phyloP scores from a whole-genome alignment of 2,329 filamentous ascomycete genomes.

The Cucurbitaria berberidis region DNA sequence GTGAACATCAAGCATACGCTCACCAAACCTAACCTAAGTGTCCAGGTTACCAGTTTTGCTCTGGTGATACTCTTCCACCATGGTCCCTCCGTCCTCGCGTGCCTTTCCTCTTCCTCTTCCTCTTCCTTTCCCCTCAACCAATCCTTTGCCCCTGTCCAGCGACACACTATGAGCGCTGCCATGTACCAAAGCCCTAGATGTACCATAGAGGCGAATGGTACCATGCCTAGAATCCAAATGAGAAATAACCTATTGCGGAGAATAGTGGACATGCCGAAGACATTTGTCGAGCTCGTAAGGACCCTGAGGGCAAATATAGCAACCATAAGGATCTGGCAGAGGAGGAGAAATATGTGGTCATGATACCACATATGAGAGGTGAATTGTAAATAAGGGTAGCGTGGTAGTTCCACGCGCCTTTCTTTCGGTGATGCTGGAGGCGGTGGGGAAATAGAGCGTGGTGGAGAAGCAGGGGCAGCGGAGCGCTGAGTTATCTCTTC shows the following conservation, averaged over 20 bases:
- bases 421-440: too few relatives aligned
- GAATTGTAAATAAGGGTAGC: conserved; percentile 19
- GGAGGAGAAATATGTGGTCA: conserved; percentile 22
- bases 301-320: conserved; percentile 23
- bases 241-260: conserved; percentile 27
- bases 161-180: conserved; percentile 8
- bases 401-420: not conserved
- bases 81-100: not conserved
- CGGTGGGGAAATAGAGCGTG: too few relatives aligned
- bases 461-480: not conserved
- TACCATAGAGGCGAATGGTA: conserved; percentile 22
- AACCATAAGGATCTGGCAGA: conserved; percentile 23
- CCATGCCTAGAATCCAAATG: conserved; percentile 23
- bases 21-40: conserved; percentile 15
- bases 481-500: not conserved
- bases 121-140: conserved; percentile 14
- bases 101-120: not conserved
- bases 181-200: conserved; percentile 27
- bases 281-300: conserved; percentile 13
- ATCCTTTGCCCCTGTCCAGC: not conserved
- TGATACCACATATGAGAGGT: conserved; percentile 21
- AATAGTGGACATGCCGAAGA: conserved; percentile 27
- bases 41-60: conserved; percentile 17
- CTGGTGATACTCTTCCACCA: conserved; percentile 8
- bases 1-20: conserved; percentile 16